These are phyloP conservation scores for Colletotrichum filicis DNA, from an alignment of 2,329 filamentous ascomycete species.

Conservation along the genomic window DNA sequence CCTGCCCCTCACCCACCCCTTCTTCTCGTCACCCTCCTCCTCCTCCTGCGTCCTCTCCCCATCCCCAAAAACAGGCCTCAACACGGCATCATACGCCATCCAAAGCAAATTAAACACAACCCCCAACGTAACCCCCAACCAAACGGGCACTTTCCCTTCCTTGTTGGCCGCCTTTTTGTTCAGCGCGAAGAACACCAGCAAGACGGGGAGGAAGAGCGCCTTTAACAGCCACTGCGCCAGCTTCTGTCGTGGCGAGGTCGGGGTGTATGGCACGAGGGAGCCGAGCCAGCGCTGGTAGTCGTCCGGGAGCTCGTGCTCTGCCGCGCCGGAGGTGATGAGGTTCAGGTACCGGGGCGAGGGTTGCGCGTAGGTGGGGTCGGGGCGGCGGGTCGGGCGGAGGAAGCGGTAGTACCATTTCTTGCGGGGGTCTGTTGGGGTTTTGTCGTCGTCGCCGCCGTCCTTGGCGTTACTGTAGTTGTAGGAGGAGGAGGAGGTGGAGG, in stretches of 20 bases:
- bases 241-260: slow-evolving; percentile 74
- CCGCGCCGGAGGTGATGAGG: slow-evolving; percentile 81
- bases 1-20: slow-evolving; percentile 13
- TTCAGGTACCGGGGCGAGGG: slow-evolving; percentile 86
- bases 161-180: slow-evolving; percentile 68
- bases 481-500: too few relatives aligned
- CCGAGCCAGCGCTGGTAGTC: slow-evolving; percentile 82
- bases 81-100: slow-evolving; percentile 56
- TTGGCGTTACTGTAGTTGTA: slow-evolving; percentile 37
- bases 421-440: slow-evolving; percentile 36
- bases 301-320: slow-evolving; percentile 81
- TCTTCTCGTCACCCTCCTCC: slow-evolving; percentile 32
- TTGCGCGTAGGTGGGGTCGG: slow-evolving; percentile 79
- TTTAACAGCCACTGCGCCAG: slow-evolving; percentile 74
- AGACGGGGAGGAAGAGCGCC: slow-evolving; percentile 47
- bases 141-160: slow-evolving; percentile 74
- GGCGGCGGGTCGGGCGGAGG: slow-evolving; percentile 60
- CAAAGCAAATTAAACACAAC: slow-evolving; percentile 57
- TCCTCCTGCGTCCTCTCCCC: slow-evolving; percentile 74
- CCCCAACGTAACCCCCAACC: slow-evolving; percentile 71
- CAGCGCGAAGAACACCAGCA: slow-evolving; percentile 25
- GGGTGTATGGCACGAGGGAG: slow-evolving; percentile 74
- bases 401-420: slow-evolving; percentile 61
- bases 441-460: slow-evolving; percentile 24
- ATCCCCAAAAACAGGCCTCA: slow-evolving; percentile 80